Conservation (phyloP, 202 grass and related monocot genomes). For the Hordeum pubiflorum region DNA sequence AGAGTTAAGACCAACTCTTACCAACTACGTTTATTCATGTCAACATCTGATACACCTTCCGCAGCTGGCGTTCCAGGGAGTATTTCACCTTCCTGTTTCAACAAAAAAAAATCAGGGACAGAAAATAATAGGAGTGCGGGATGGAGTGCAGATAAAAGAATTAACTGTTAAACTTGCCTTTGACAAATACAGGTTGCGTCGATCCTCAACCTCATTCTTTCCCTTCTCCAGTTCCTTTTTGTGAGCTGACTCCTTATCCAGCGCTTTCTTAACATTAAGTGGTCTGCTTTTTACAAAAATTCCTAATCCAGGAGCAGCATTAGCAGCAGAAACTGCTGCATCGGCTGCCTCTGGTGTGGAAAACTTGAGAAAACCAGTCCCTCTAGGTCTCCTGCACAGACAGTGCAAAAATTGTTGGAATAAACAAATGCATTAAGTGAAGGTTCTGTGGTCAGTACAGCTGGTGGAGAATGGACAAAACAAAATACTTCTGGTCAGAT, state of each 20-base stretch:
- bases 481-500: not conserved
- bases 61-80: conserved; percentile 74
- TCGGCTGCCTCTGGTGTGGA: conserved; percentile 54
- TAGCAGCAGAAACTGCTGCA: conserved; percentile 64
- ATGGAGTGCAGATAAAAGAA: not conserved
- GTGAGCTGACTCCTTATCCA: conserved; percentile 84
- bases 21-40: conserved; percentile 86
- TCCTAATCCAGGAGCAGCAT: conserved; percentile 73
- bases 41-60: conserved; percentile 77
- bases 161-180: conserved; percentile 44
- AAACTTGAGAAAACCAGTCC: conserved; percentile 83
- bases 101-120: conserved; percentile 20
- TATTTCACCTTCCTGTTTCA: conserved; percentile 82
- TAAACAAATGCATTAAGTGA: conserved; percentile 9
- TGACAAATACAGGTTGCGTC: conserved; percentile 82
- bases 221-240: conserved; percentile 66
- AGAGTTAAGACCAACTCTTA: conserved; percentile 26
- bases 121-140: not conserved
- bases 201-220: conserved; percentile 72
- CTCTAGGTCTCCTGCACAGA: conserved; percentile 70
- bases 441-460: not conserved
- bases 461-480: conserved; percentile 5
- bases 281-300: conserved; percentile 80
- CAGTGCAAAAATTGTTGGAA: conserved; percentile 2
- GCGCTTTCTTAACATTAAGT: conserved; percentile 69